Base-by-base conservation (phyloP, 2,329 filamentous ascomycete species). In the Penicillium sp. region DNA sequence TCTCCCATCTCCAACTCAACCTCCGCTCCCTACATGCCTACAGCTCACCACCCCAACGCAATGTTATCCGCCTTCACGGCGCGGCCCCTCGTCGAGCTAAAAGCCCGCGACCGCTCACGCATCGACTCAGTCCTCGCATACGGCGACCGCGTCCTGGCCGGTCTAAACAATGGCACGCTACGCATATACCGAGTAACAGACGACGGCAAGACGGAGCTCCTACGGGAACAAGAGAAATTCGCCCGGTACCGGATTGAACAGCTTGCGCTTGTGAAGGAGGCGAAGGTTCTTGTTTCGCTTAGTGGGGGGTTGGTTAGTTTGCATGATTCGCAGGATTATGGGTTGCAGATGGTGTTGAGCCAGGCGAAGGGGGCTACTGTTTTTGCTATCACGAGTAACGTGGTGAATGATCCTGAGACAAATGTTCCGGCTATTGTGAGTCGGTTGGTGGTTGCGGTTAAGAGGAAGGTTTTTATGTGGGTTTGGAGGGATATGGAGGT, bases 51-150 rank as follows among this genome's bases (percentile, higher is more conserved):
- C n/a, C 5, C 34, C 14, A 19, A 54, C 63, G 58, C 62, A 61
- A 97, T 97, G 94, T 88, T 99, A 77, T 95, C 93, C 77, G 94
- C 94, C 72, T 99, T 99, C 79, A 96, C 90, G 66, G 92, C 94
- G 79, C 90, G 91, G 71, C 90, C 92, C 61, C 93, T 99, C 74
- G 90, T 97, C 82, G 94, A 99, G 89, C 89, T 99, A 69, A 92
- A 90, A 79, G 87, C 87, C 75, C 88, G 91, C 75, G 93, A 97
- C 85, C 97, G 95, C 81, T 95, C 91, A 63, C 94, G 89, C 81
- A 96, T 99, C 77, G 94, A 99, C 78, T 94, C 91, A 46, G 91
- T 99, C 63, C 83, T 97, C 44, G 91, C 93, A 58, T 91, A 96
- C 76, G 92, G 92, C 70, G 94, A 99, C 72, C 87, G 92, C 59